Conservation (phyloP, 2,329 filamentous ascomycete genomes). For the Rhynchosporium graminicola region DNA sequence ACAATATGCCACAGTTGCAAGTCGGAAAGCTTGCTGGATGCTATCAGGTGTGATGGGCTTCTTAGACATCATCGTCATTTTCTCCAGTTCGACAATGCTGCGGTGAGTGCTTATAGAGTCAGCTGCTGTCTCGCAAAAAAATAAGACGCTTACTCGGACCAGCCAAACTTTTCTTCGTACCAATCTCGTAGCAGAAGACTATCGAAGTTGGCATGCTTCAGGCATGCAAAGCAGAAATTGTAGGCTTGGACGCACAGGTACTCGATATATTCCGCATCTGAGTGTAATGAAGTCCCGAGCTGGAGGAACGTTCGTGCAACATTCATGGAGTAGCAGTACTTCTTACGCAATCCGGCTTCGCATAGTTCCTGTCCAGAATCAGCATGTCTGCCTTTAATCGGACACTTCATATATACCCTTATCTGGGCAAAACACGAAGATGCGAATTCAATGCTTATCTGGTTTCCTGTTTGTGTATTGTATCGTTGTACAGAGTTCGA, state of each 20-base stretch:
- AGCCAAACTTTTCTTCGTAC: no score
- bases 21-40: no score
- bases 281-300: neutral
- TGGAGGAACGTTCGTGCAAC: constrained; percentile 2
- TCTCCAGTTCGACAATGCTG: no score
- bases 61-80: neutral
- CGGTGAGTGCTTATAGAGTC: no score
- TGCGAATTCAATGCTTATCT: neutral
- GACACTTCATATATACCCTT: no score
- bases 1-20: no score
- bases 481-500: neutral
- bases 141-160: no score
- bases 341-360: neutral
- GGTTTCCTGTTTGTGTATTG: neutral
- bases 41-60: no score
- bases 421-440: neutral
- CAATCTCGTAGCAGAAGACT: no score
- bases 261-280: neutral
- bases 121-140: no score
- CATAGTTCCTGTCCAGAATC: neutral
- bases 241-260: neutral
- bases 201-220: neutral
- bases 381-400: neutral
- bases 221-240: neutral
- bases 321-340: neutral